Percentiles rank a stretch among this genome's conserved stretches.
phyloP scores from a whole-genome alignment of 768 basidiomycete genomes.

The Pleurotus cornucopiae region DNA sequence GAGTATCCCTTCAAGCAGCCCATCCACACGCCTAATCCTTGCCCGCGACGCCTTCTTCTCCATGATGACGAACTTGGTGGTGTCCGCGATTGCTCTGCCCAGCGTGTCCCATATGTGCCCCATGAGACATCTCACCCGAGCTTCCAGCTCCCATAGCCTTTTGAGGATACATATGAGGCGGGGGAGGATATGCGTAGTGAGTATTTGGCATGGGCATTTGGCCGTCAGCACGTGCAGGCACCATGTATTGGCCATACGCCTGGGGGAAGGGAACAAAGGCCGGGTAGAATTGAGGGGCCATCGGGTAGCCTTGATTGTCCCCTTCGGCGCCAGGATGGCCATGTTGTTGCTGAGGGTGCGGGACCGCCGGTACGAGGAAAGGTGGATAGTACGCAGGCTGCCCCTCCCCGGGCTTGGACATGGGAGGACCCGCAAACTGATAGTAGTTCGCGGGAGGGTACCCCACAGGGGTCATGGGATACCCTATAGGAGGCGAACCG shows the following conservation, averaged over 20 bases:
- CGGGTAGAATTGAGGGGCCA: constrained; percentile 40
- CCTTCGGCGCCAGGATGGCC: constrained; percentile 31
- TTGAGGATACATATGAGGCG: constrained; percentile 9
- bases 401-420: constrained; percentile 50
- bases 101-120: neutral
- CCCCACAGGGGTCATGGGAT: constrained; percentile 48
- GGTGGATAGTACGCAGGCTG: constrained; percentile 46
- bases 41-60: constrained; percentile 3
- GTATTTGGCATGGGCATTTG: constrained; percentile 28
- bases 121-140: constrained; percentile 7
- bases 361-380: constrained; percentile 35
- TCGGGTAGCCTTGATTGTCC: constrained; percentile 32
- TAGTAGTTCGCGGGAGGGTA: constrained; percentile 50
- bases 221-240: constrained; percentile 34
- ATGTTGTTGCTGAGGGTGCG: constrained; percentile 22
- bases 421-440: constrained; percentile 47
- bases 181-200: constrained; percentile 22
- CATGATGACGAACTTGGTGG: neutral
- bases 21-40: constrained; percentile 1
- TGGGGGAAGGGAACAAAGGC: constrained; percentile 43
- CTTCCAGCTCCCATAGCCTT: constrained; percentile 8
- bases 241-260: constrained; percentile 46
- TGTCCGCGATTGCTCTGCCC: neutral
- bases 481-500: constrained; percentile 43
- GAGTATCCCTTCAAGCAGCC: neutral